Percentiles rank a stretch among this genome's conserved stretches.
phyloP scores from a whole-genome alignment of 441 rosid genomes.

The Dalechampia spathulata region DNA sequence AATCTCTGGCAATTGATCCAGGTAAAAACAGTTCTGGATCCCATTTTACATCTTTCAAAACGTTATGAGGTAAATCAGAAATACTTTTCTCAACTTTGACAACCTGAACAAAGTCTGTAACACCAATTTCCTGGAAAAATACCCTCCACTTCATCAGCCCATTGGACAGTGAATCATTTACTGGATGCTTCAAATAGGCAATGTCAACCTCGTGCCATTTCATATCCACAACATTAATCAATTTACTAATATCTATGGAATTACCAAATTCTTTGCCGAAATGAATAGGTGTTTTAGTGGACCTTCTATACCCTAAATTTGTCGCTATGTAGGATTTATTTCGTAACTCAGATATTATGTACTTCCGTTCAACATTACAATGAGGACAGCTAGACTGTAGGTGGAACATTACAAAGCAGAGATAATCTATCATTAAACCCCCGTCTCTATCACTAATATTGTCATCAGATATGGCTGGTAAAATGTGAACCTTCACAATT shows the following conservation, averaged over 20 bases:
- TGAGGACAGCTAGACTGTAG: conserved; percentile 61
- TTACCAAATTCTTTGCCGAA: conserved; percentile 70
- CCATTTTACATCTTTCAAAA: conserved; percentile 21
- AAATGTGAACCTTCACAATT: conserved; percentile 62
- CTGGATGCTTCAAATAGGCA: conserved; percentile 72
- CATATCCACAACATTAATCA: conserved; percentile 43
- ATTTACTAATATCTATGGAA: conserved; percentile 46
- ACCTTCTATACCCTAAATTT: conserved; percentile 62
- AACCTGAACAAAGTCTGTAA: conserved; percentile 81
- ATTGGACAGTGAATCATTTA: conserved; percentile 37
- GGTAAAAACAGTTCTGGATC: conserved; percentile 31
- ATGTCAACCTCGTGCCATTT: conserved; percentile 77
- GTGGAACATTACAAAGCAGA: conserved; percentile 92
- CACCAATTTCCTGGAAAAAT: conserved; percentile 77
- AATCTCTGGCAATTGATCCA: conserved; percentile 52
- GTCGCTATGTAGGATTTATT: conserved; percentile 66
- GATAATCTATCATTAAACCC: conserved; percentile 61
- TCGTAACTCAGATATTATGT: conserved; percentile 49
- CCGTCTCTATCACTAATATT: conserved; percentile 21
- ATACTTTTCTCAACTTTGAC: conserved; percentile 55
- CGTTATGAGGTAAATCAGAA: conserved; percentile 35
- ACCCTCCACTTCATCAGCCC: conserved; percentile 70
- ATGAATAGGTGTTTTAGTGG: conserved; percentile 61
- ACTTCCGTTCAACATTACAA: conserved; percentile 61
- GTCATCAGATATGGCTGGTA: conserved; percentile 56